Percentiles rank a stretch among this genome's conserved stretches.
Conservation (phyloP, 768 basidiomycete species). For the Boletus sp. region DNA sequence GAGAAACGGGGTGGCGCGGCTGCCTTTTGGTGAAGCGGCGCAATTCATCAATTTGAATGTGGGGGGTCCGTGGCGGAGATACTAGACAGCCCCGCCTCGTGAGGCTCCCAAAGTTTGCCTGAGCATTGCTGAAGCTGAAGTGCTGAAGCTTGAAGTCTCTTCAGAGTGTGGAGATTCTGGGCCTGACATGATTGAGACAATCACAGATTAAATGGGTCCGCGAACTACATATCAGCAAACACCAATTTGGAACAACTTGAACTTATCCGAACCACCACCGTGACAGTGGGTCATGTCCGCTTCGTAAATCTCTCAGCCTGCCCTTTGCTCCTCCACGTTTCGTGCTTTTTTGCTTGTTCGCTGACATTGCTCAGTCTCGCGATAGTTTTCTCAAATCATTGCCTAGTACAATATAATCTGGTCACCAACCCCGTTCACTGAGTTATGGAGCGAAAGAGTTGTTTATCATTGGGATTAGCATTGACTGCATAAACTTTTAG, state of each 20-base stretch:
- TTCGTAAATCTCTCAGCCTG: no score
- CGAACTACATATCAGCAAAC: neutral
- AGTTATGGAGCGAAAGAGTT: neutral
- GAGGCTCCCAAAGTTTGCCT: neutral
- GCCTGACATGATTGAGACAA: no score
- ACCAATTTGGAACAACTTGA: neutral
- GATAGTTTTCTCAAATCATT: neutral
- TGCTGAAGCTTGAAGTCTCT: neutral
- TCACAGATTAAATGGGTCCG: neutral
- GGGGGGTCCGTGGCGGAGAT: conserved; percentile 2
- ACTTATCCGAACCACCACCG: no score
- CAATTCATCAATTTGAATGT: neutral
- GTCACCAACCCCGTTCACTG: neutral
- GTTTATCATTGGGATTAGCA: neutral
- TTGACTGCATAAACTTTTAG: no score
- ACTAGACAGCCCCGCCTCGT: neutral
- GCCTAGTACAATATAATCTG: neutral
- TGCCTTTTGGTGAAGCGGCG: neutral
- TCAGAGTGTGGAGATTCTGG: no score
- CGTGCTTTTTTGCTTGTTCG: neutral
- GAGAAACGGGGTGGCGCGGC: conserved; percentile 9
- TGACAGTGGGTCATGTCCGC: no score
- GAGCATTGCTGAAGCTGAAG: neutral
- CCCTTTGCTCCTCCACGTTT: no score
- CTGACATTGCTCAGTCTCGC: neutral